phyloP scores from a whole-genome alignment of 805 yeast genomes.

The Hanseniaspora hatyaiensis region DNA sequence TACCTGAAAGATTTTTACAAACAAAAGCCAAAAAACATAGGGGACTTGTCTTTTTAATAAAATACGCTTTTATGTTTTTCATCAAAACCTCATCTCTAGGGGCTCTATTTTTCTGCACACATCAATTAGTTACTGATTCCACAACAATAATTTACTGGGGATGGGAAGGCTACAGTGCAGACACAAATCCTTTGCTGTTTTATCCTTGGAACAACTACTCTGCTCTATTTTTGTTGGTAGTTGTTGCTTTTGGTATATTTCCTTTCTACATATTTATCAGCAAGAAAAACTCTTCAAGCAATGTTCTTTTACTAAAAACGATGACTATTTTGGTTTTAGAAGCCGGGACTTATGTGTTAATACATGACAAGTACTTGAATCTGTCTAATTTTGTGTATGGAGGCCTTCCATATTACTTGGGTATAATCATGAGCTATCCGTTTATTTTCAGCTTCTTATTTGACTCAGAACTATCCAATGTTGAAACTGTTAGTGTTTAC shows the following conservation, averaged over 20 bases:
- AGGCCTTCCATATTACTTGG: conserved; percentile 53
- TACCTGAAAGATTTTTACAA: neutral
- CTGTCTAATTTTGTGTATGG: conserved; percentile 40
- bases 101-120: conserved; percentile 55
- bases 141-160: conserved; percentile 82
- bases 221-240: conserved; percentile 41
- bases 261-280: conserved; percentile 27
- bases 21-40: neutral
- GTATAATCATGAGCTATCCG: conserved; percentile 56
- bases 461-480: conserved; percentile 24
- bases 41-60: neutral
- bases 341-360: conserved; percentile 25
- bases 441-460: conserved; percentile 44
- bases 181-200: conserved; percentile 78
- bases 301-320: conserved; percentile 14
- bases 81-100: conserved; percentile 55
- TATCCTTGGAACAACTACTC: conserved; percentile 41
- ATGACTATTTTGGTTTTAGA: conserved; percentile 25
- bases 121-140: conserved; percentile 70
- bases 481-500: conserved; percentile 46
- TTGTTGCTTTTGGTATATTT: conserved; percentile 41
- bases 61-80: conserved; percentile 17
- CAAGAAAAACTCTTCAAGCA: neutral
- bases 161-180: conserved; percentile 95
- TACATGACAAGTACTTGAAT: conserved; percentile 21